Conservation (phyloP, 2,329 filamentous ascomycete genomes). For the Calycina herbarum region DNA sequence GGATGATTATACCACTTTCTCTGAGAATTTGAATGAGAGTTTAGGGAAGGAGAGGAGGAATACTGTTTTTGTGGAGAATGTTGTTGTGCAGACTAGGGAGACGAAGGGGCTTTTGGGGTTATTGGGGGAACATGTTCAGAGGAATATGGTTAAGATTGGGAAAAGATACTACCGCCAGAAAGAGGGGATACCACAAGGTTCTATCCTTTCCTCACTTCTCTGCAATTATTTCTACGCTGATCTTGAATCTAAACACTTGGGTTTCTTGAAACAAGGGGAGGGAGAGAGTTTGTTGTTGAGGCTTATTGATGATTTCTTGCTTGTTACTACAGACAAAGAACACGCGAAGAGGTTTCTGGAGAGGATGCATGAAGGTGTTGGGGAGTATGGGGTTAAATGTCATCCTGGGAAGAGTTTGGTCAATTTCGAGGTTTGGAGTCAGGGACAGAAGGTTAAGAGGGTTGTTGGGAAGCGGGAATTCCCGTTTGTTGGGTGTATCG, state of each 20-base stretch:
- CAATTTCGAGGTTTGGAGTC: conserved; percentile 72
- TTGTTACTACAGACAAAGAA: conserved; percentile 70
- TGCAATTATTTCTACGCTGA: conserved; percentile 97
- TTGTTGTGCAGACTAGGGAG: conserved; percentile 57
- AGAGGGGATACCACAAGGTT: conserved; percentile 89
- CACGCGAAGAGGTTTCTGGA: conserved; percentile 74
- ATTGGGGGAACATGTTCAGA: conserved; percentile 74
- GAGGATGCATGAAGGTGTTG: conserved; percentile 76
- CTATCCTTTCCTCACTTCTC: conserved; percentile 78
- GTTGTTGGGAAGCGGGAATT: conserved; percentile 48
- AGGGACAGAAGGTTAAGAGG: conserved; percentile 52
- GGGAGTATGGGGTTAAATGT: conserved; percentile 72
- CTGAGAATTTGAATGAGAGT: conserved; percentile 29
- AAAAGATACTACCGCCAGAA: conserved; percentile 88
- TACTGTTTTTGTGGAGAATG: conserved; percentile 75
- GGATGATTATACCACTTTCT: conserved; percentile 34
- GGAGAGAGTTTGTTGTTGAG: conserved; percentile 69
- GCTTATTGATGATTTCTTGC: conserved; percentile 88
- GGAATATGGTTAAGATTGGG: conserved; percentile 85
- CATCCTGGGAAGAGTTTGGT: conserved; percentile 77
- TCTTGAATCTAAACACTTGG: conserved; percentile 69
- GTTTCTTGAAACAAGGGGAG: conserved; percentile 60
- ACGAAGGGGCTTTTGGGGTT: conserved; percentile 65
- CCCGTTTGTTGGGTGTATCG: conserved; percentile 84
- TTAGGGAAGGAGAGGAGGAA: conserved; percentile 47